Percentiles rank a stretch among this genome's conserved stretches.
Conservation (phyloP, 805 yeast species). For the Torulaspora quercuum region DNA sequence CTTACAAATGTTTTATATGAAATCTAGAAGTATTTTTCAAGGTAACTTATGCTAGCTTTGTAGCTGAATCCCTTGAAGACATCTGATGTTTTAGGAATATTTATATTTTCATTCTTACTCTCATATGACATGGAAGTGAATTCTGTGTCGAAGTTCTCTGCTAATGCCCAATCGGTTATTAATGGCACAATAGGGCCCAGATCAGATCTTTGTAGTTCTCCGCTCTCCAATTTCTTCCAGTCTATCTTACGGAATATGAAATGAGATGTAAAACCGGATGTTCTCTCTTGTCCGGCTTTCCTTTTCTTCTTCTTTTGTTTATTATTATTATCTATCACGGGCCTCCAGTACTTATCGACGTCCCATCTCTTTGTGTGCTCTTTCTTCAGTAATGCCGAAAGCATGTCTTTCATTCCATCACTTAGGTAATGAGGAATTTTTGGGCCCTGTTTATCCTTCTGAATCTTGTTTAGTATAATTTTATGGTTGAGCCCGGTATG, state of each 20-base stretch:
- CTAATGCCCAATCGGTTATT: conserved; percentile 73
- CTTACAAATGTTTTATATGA: background rate
- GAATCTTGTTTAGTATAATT: conserved; percentile 69
- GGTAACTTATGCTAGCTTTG: conserved; percentile 36
- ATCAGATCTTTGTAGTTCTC: conserved; percentile 42
- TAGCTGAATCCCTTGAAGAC: conserved; percentile 39
- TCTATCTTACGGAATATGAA: conserved; percentile 72
- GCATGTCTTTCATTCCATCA: conserved; percentile 73
- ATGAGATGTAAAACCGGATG: conserved; percentile 51
- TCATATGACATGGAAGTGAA: conserved; percentile 65
- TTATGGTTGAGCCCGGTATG: conserved; percentile 80
- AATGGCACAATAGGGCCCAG: conserved; percentile 81
- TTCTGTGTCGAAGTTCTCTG: conserved; percentile 79
- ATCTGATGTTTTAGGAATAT: conserved; percentile 19
- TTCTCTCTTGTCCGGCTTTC: conserved; percentile 31
- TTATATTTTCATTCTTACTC: conserved; percentile 23
- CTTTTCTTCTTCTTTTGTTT: conserved; percentile 27
- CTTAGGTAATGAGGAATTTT: conserved; percentile 73
- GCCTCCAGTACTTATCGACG: conserved; percentile 51
- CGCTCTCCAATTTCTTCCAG: conserved; percentile 58
- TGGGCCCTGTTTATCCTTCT: conserved; percentile 52
- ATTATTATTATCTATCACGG: conserved; percentile 7
- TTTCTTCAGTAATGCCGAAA: conserved; percentile 62
- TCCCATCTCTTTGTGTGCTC: conserved; percentile 66
- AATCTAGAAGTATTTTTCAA: conserved; percentile 34